These are phyloP conservation scores for Magnolia kwangsiensis DNA, from an alignment of 164 flowering plant species.

Conservation along the genomic window DNA sequence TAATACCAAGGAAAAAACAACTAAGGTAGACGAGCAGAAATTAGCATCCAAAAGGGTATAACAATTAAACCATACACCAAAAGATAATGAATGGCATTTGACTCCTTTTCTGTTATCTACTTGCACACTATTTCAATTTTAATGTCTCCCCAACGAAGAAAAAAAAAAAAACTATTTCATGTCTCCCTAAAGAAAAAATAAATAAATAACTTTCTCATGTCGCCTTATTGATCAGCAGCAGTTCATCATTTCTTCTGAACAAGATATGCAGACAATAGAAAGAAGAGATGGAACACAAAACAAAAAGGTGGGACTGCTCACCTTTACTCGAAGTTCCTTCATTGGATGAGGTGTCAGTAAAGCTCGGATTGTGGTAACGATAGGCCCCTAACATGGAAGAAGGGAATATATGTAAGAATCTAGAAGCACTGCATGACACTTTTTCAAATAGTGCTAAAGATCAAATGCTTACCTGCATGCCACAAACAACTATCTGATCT, in stretches of 20 bases:
- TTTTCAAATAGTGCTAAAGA: neutral
- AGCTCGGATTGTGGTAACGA: conserved; percentile 85
- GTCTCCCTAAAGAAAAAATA: no score
- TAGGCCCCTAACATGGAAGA: conserved; percentile 61
- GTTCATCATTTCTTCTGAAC: neutral
- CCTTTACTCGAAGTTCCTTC: conserved; percentile 98
- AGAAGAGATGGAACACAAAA: neutral
- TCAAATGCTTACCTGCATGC: conserved; percentile 68
- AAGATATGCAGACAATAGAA: neutral
- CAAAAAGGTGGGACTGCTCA: conserved; percentile 12
- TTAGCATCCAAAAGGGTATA: neutral
- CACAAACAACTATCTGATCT: conserved; percentile 97
- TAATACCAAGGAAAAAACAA: neutral
- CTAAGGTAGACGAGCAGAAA: neutral
- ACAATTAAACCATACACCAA: neutral
- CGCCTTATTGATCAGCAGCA: no score
- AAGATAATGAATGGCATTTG: neutral
- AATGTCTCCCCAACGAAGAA: no score
- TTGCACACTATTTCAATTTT: neutral
- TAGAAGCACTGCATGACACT: neutral
- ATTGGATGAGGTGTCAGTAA: conserved; percentile 95
- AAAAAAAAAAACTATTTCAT: no score
- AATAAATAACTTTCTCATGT: no score
- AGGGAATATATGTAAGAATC: neutral
- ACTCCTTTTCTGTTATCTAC: neutral